Evolutionary conservation across 2,329 filamentous ascomycete genomes (phyloP).

Genomic region (Nothophaeocryptopus gaeumannii): DNA sequence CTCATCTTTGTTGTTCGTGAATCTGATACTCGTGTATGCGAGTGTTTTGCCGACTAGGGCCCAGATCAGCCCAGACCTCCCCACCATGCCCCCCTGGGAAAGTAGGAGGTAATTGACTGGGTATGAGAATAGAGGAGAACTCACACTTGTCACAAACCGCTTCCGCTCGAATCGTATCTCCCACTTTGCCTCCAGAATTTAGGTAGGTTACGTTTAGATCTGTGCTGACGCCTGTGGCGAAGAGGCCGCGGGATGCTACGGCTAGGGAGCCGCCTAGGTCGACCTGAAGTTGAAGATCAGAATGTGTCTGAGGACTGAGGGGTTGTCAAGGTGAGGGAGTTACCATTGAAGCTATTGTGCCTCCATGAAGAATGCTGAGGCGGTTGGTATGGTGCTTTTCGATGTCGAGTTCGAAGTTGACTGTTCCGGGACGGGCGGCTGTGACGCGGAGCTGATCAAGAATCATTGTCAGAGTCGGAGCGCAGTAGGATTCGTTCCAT

Average conservation of each 20-base stretch:
- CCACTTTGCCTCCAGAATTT: constrained; percentile 61
- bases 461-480: not conserved
- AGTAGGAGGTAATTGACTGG: not conserved
- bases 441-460: constrained; percentile 58
- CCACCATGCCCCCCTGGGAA: no score
- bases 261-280: constrained; percentile 66
- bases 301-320: no score
- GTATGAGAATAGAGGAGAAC: not conserved
- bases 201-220: constrained; percentile 67
- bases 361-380: constrained; percentile 72
- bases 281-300: constrained; percentile 35
- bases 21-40: constrained; percentile 47
- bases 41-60: constrained; percentile 5
- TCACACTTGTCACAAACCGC: constrained; percentile 64
- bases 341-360: constrained; percentile 71
- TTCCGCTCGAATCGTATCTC: constrained; percentile 52
- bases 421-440: constrained; percentile 61
- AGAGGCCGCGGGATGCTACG: constrained; percentile 63
- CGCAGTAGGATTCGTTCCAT: no score
- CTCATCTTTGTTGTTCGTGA: constrained; percentile 58
- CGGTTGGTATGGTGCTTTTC: constrained; percentile 77
- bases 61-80: not conserved
- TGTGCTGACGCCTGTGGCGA: constrained; percentile 64
- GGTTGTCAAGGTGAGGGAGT: no score
- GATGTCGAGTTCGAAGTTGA: constrained; percentile 75